Evolutionary conservation across 768 basidiomycete genomes (phyloP), one percentile per base, ranked within the genome.

Genomic region (Tulasnella sp.): DNA sequence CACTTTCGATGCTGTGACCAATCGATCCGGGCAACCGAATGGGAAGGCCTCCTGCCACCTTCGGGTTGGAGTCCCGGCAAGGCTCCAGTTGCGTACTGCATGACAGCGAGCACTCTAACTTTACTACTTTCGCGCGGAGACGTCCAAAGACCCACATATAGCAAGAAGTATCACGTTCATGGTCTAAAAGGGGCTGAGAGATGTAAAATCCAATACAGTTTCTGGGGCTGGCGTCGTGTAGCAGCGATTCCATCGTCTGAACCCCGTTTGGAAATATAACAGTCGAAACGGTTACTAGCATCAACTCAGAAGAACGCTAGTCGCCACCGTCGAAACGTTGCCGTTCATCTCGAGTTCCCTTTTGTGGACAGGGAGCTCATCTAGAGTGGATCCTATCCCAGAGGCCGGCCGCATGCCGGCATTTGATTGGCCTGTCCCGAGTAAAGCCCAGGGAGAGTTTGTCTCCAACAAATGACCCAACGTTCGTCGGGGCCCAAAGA

Each of bases 391-490:
- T 14, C 64, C 34, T 7, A 28, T 69, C 64, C 64, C 64, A 69
- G 64, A 37, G 31, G 28, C 18, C n/a, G 34, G 34, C 28, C 31
- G 5, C 64, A 69, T 69, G 64, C 64, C 64, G 64, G 11, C 64
- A 69, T 69, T 69, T 69, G 64, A 69, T 69, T 69, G 64, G 64
- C 28, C 28, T 69, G 34, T 69, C 64, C 28, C 64, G 64, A 69
- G 64, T 69, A 69, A 31, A 11, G 64, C 64, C 28, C 31, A 37
- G 64, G 16, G 34, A 28, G 64, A 69, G 34, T 28, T n/a, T 69
- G 16, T 69, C 34, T 69, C 64, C 64, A 69, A 37, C 64, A 69
- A 12, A 28, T 69, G 34, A 69, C 64, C 64, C 64, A 69, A 69
- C 64, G 64, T 69, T 28, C 64, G 64, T 69, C 64, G 64, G 64